phyloP scores from a whole-genome alignment of 179 eudicot genomes.

The Amaranthus tricolor region DNA sequence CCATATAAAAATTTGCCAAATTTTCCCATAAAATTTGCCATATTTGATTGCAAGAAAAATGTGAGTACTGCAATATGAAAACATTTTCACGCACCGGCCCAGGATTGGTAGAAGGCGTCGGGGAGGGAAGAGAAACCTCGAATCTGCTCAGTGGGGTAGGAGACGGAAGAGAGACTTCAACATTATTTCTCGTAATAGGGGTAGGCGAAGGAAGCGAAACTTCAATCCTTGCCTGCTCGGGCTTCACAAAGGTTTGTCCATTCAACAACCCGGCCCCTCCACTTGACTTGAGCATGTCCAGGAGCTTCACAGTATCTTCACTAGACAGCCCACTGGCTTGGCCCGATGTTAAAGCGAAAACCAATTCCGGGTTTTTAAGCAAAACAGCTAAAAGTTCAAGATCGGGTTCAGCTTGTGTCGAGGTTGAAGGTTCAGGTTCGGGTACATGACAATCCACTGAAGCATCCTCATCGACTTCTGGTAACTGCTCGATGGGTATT shows the following conservation, averaged over 20 bases:
- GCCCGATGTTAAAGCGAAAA: conserved; percentile 82
- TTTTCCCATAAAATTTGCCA: background rate
- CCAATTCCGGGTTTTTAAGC: conserved; percentile 81
- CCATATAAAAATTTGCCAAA: no score
- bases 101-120: conserved; percentile 83
- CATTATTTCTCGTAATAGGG: conserved; percentile 59
- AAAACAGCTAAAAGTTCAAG: conserved; percentile 78
- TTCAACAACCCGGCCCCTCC: conserved; percentile 37
- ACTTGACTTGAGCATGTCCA: conserved; percentile 71
- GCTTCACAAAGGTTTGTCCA: conserved; percentile 12
- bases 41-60: conserved; percentile 28
- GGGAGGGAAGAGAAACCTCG: conserved; percentile 91
- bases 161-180: conserved; percentile 87
- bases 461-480: conserved; percentile 57
- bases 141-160: conserved; percentile 79
- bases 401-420: conserved; percentile 55
- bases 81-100: conserved; percentile 92
- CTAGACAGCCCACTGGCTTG: conserved; percentile 56
- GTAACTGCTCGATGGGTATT: conserved; percentile 72
- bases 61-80: conserved; percentile 44
- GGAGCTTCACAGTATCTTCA: conserved; percentile 69
- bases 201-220: conserved; percentile 94
- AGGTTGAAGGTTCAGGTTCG: conserved; percentile 20
- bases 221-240: conserved; percentile 32
- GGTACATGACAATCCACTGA: conserved; percentile 17